These are phyloP conservation scores for Nepenthes alata DNA, from an alignment of 179 eudicot species.

Conservation along the genomic window DNA sequence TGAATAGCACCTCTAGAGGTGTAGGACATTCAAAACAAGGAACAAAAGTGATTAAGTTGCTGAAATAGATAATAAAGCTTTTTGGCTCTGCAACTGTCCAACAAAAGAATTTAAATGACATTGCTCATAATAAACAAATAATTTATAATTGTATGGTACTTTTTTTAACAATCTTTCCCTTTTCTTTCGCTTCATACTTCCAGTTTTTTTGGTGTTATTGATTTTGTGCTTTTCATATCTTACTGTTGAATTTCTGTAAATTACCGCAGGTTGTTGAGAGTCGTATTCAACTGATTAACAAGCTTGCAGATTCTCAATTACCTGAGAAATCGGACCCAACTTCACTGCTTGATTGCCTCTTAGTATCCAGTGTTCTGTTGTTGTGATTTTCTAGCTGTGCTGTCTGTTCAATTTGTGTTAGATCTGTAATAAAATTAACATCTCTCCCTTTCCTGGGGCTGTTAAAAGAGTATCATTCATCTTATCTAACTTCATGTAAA, in stretches of 20 bases:
- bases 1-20: no score
- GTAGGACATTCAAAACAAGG: no score
- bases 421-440: neutral
- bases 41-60: no score
- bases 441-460: no score
- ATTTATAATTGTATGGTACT: no score
- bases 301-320: slow-evolving; percentile 35
- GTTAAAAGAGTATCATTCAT: neutral
- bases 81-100: no score
- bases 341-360: slow-evolving; percentile 45
- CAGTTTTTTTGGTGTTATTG: neutral
- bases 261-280: slow-evolving; percentile 68
- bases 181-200: no score
- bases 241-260: neutral
- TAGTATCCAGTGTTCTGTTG: slow-evolving; percentile 40
- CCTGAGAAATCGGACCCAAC: slow-evolving; percentile 33
- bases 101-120: no score
- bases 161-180: no score
- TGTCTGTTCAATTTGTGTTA: neutral
- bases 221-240: neutral
- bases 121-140: no score
- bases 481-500: neutral
- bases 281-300: slow-evolving; percentile 58
- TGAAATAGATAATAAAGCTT: no score
- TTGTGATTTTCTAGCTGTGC: neutral